Evolutionary conservation across 306 rosid species (phyloP).

Genomic region (Urtica urens): DNA sequence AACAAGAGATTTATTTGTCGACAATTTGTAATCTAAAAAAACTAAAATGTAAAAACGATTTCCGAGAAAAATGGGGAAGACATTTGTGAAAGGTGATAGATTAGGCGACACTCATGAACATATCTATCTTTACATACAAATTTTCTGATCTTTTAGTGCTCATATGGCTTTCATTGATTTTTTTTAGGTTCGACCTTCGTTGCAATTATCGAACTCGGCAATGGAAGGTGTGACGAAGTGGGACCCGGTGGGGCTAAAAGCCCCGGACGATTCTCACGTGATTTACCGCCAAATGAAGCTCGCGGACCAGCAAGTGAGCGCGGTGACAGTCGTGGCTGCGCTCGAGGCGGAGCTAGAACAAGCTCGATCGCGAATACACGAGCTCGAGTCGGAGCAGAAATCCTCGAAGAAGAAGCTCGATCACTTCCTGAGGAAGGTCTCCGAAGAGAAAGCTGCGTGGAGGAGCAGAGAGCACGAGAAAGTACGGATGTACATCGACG

Average conservation of each 20-base stretch:
- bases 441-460: conserved; percentile 73
- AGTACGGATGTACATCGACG: conserved; percentile 67
- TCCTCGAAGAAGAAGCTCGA: conserved; percentile 75
- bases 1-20: too few relatives aligned
- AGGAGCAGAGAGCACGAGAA: conserved; percentile 86
- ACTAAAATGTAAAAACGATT: too few relatives aligned
- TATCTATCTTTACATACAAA: too few relatives aligned
- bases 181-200: conserved; percentile 39
- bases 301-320: conserved; percentile 54
- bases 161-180: conserved; percentile 5
- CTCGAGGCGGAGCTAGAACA: conserved; percentile 78
- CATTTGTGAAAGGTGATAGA: too few relatives aligned
- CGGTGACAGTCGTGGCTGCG: conserved; percentile 54
- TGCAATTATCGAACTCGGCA: conserved; percentile 48
- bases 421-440: conserved; percentile 66
- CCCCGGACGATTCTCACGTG: conserved; percentile 45
- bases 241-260: conserved; percentile 62
- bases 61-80: too few relatives aligned
- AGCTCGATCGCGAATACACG: conserved; percentile 58
- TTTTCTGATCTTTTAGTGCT: not conserved
- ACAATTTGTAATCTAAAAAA: too few relatives aligned
- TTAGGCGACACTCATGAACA: too few relatives aligned
- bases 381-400: conserved; percentile 68
- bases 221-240: conserved; percentile 93
- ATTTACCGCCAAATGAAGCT: conserved; percentile 51